A percentile compares a stretch with the other conserved stretches of the same genome.
phyloP scores from a whole-genome alignment of 805 yeast species.

The Candida silvicultrix region DNA sequence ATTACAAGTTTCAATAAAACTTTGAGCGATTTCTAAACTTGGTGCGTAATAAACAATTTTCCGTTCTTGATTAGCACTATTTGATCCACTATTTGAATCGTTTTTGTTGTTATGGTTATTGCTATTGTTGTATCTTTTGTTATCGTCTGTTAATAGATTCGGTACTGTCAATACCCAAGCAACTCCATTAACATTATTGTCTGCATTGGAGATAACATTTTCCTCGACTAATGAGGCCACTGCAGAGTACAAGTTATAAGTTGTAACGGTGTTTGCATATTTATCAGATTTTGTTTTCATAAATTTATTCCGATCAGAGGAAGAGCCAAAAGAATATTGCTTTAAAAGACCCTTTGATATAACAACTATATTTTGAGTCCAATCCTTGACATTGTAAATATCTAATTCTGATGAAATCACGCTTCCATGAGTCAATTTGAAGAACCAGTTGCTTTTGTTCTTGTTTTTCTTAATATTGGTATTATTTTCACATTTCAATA shows the following conservation, averaged over 20 bases:
- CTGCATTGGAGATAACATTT: slow-evolving; percentile 16
- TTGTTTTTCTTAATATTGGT: slow-evolving; percentile 2
- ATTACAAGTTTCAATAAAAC: slow-evolving; percentile 71
- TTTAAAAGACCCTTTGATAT: slow-evolving; percentile 44
- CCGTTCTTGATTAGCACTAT: slow-evolving; percentile 8
- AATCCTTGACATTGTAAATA: slow-evolving; percentile 14
- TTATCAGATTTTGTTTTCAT: slow-evolving; percentile 13
- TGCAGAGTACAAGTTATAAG: slow-evolving; percentile 22
- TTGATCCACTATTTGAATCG: background rate
- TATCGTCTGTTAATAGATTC: slow-evolving; percentile 12
- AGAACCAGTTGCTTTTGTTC: slow-evolving; percentile 16
- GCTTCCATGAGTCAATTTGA: slow-evolving; percentile 9
- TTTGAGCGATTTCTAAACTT: slow-evolving; percentile 49
- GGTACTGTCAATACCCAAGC: slow-evolving; percentile 22
- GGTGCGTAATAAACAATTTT: slow-evolving; percentile 20
- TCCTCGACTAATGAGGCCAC: slow-evolving; percentile 16
- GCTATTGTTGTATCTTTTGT: background rate
- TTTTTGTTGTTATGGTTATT: background rate
- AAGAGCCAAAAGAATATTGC: slow-evolving; percentile 34
- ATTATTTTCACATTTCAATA: slow-evolving; percentile 32
- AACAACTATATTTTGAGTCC: slow-evolving; percentile 38
- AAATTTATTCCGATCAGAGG: slow-evolving; percentile 15
- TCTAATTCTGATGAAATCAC: slow-evolving; percentile 25
- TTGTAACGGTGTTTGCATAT: slow-evolving; percentile 13
- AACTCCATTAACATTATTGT: slow-evolving; percentile 11